These are phyloP conservation scores for Cryptococcus deneoformans DNA, from an alignment of 1,284 basidiomycete species.

Conservation along the genomic window DNA sequence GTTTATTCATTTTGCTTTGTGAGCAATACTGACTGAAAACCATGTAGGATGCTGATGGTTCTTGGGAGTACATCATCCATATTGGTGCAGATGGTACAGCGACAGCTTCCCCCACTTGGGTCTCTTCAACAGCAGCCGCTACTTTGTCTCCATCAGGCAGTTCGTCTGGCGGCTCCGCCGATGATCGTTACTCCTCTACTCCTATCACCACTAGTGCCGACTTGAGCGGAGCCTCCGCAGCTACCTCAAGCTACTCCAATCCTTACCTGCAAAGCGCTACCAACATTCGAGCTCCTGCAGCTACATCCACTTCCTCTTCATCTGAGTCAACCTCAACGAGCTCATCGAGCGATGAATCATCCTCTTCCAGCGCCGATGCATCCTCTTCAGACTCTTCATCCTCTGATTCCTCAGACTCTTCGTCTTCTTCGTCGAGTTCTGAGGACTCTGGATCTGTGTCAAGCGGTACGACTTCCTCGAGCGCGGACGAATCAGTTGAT, in stretches of 20 bases:
- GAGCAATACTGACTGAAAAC: not conserved
- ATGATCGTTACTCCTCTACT: slow-evolving; percentile 3
- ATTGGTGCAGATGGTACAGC: slow-evolving; percentile 46
- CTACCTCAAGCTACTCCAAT: slow-evolving; percentile 12
- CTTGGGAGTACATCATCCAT: slow-evolving; percentile 48
- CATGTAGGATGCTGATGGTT: slow-evolving; percentile 40
- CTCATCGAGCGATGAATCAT: slow-evolving; percentile 7
- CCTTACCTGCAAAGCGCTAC: slow-evolving; percentile 28
- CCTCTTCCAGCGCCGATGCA: slow-evolving; percentile 9
- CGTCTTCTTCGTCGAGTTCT: slow-evolving; percentile 3
- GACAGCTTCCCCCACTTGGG: slow-evolving; percentile 38
- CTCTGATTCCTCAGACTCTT: slow-evolving; percentile 3
- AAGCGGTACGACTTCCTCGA: slow-evolving; percentile 8
- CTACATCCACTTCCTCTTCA: slow-evolving; percentile 10
- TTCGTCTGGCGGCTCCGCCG: slow-evolving; percentile 7
- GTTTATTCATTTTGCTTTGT: slow-evolving; percentile 2
- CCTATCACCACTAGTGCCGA: slow-evolving; percentile 20
- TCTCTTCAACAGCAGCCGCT: slow-evolving; percentile 12
- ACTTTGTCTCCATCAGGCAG: not conserved
- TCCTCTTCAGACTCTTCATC: not conserved
- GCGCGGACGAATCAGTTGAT: slow-evolving; percentile 6
- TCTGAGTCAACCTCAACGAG: slow-evolving; percentile 1
- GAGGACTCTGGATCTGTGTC: not conserved
- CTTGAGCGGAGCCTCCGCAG: slow-evolving; percentile 4
- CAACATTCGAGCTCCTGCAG: slow-evolving; percentile 21